Base-by-base conservation (phyloP, 352 stramenopile genomes). In the Phytophthora aleatoria region DNA sequence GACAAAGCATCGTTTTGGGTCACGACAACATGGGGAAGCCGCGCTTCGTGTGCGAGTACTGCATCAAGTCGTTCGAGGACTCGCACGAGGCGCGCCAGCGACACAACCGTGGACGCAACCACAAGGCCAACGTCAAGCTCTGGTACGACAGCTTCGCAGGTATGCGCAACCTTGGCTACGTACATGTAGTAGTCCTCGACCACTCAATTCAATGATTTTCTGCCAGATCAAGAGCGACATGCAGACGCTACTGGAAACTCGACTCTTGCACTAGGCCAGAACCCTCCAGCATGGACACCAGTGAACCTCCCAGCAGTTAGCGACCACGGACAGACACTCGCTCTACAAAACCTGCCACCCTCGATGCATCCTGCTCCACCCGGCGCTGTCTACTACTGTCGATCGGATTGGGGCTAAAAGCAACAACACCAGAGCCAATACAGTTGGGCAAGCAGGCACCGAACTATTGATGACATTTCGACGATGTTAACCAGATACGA, bases 81-180 rank as follows among this genome's bases (percentile, higher is more conserved):
- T 90, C 85, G 44, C 73, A 85, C 44, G 85, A 92, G 24, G 75
- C 85, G 45, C 77, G 87, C 26, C 76, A 77, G 43, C 77, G 84
- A 50, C 87, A 95, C 61, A 77, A 78, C 35, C 74, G 65, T 8
- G 87, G 87, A 0, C 83, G 87, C 52, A 87, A 82, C 55, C 87
- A 95, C 66, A 90, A 86, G 55, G 57, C 74, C 16, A 95, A 95
- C 65, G 87, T 95, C 43, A 92, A 94, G 56, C 76, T 92, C 48
- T 95, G 82, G 82, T 94, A 89, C 73, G 85, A 89, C 64, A 90
- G 83, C 67, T 85, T 92, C 55, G 62, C 69, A 76, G 85, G 83
- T 91, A 74, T 24, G 33, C 24, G 26, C 15, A 43, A 58, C 16
- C 15, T 16, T 26, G 28, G n/a, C 27, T 45, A 26, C 7, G 30